Percentiles rank a stretch among this genome's conserved stretches.
Conservation (phyloP, 164 flowering plant species). For the Annona cherimola region DNA sequence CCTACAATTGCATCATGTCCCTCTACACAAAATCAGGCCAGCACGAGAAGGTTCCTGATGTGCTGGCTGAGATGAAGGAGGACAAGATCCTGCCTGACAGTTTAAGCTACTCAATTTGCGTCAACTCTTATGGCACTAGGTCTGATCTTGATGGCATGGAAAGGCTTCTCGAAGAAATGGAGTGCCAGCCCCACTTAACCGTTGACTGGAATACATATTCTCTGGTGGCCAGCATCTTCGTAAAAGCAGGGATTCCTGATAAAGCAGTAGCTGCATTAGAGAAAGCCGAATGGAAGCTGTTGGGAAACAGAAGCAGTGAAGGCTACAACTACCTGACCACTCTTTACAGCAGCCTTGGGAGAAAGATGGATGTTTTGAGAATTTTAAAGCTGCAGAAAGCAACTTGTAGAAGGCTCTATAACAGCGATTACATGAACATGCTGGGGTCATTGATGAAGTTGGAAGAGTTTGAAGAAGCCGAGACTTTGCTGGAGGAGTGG, state of each 20-base stretch:
- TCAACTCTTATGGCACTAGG: slow-evolving; percentile 29
- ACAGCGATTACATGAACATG: slow-evolving; percentile 27
- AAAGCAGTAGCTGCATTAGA: slow-evolving; percentile 27
- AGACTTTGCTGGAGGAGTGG: slow-evolving; percentile 42
- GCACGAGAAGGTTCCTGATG: slow-evolving; percentile 31
- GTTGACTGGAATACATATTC: slow-evolving; percentile 31
- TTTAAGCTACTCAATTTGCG: slow-evolving; percentile 19
- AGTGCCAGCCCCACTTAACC: slow-evolving; percentile 19
- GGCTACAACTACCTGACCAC: slow-evolving; percentile 21
- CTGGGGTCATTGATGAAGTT: slow-evolving; percentile 35
- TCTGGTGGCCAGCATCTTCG: slow-evolving; percentile 34
- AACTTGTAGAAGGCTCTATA: slow-evolving; percentile 13
- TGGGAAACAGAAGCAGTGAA: slow-evolving; percentile 1
- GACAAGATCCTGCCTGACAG: slow-evolving; percentile 28
- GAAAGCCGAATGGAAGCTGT: slow-evolving; percentile 22
- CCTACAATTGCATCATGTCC: slow-evolving; percentile 34
- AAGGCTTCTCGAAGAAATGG: slow-evolving; percentile 30
- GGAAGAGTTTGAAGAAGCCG: slow-evolving; percentile 43
- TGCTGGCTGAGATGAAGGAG: slow-evolving; percentile 46
- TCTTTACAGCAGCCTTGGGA: slow-evolving; percentile 32
- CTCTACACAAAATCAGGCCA: slow-evolving; percentile 30
- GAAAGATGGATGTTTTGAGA: slow-evolving; percentile 28
- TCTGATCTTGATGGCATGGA: slow-evolving; percentile 36
- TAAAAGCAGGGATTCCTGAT: slow-evolving; percentile 30
- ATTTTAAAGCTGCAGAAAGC: slow-evolving; percentile 34